Evolutionary conservation across 805 yeast species (phyloP).

Genomic region (Nakazawaea holstii): DNA sequence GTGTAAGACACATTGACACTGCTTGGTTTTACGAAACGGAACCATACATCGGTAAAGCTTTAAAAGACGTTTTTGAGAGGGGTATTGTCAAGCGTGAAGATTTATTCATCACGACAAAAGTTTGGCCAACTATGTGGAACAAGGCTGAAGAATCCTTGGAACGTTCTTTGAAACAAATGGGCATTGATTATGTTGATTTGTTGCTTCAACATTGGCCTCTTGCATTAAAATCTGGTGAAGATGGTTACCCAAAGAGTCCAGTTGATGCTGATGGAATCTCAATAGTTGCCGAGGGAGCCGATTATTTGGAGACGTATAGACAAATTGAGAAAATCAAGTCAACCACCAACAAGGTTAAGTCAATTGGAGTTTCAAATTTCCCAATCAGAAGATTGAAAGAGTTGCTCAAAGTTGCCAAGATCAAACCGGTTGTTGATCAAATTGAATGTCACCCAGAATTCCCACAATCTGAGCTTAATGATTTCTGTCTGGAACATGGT

Average conservation of each 20-base stretch:
- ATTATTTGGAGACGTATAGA: conserved; percentile 29
- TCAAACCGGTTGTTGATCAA: conserved; percentile 38
- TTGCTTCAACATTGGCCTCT: conserved; percentile 41
- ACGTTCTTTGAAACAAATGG: conserved; percentile 29
- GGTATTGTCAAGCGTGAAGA: conserved; percentile 22
- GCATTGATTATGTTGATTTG: conserved; percentile 33
- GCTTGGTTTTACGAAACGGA: conserved; percentile 48
- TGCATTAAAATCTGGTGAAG: conserved; percentile 8
- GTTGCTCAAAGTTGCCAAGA: conserved; percentile 27
- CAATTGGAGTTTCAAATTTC: conserved; percentile 42
- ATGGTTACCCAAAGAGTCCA: conserved; percentile 12
- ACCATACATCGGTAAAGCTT: conserved; percentile 35
- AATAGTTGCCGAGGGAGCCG: conserved; percentile 26
- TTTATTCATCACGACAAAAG: conserved; percentile 12
- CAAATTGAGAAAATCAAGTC: conserved; percentile 27
- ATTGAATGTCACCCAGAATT: conserved; percentile 40
- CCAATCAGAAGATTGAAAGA: conserved; percentile 25
- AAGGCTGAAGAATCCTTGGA: conserved; percentile 32
- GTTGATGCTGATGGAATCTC: conserved; percentile 20
- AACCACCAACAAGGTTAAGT: conserved; percentile 30
- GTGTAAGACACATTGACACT: conserved; percentile 43
- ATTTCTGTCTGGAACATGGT: conserved; percentile 25
- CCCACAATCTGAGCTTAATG: conserved; percentile 27
- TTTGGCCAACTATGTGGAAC: conserved; percentile 11
- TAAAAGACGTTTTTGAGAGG: conserved; percentile 41